Base-by-base conservation (phyloP, 2,329 filamentous ascomycete genomes). In the Phialemoniopsis sp. region DNA sequence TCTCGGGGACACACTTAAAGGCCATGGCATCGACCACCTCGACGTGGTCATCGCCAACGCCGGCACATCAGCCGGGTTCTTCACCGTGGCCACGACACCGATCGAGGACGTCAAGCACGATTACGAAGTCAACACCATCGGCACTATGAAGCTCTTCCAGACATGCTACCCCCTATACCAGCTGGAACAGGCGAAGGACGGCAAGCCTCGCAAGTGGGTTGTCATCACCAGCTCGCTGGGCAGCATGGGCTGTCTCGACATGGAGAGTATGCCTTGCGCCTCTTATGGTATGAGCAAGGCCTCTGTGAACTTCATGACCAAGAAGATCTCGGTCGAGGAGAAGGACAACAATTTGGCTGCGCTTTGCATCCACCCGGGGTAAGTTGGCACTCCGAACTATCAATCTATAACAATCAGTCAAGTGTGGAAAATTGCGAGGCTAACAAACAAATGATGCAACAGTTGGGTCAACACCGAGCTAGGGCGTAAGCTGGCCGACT, bases 201-300 rank as follows among this genome's bases (percentile, higher is more conserved):
- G 13, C 4, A 34, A 18, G 1, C 14, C 12, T 13, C 13, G 32
- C 12, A 53, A 46, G 38, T 55, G 56, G 32, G 48, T 57, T 31
- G 30, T 53, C 4, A 41, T 58, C 6, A 48, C 45, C 16, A 53
- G 49, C 38, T 46, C 45, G 13, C 36, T 57, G 16, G 55, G 52
- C 19, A 55, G 53, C 35, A 54, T 57, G 16, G 49, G 34, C 2
- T 10, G 28, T 1, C 17, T 51, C 37, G 47, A 44, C 16, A 19
- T 33, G 19, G 50, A 54, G 46, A 41, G n/a, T 26, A 36, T 54
- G 18, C 52, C 50, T 0, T 42, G 46, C 26, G 36, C 43, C 29
- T 51, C 44, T 34, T 56, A 58, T 32, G 52, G 55, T 14, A 50
- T 57, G 50, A 53, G 49, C 41, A 58, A 58, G 43, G 54, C 53